phyloP scores from a whole-genome alignment of 2,329 filamentous ascomycete genomes.

The Aspergillus tanneri region DNA sequence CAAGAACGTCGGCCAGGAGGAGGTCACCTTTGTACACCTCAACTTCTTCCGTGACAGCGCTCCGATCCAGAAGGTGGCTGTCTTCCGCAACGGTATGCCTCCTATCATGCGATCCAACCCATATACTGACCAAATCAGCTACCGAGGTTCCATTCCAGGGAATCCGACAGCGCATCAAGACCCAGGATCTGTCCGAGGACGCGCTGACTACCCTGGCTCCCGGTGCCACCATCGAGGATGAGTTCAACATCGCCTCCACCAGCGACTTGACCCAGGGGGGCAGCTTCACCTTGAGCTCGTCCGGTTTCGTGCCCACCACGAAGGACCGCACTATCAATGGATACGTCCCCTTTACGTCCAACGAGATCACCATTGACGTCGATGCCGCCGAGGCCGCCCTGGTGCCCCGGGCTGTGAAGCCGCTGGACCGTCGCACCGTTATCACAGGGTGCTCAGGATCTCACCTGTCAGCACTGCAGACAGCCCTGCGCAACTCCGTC shows the following conservation, averaged over 20 bases:
- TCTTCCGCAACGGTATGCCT: constrained; percentile 36
- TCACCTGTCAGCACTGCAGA: constrained; percentile 46
- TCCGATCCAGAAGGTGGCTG: constrained; percentile 37
- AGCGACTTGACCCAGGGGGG: constrained; percentile 50
- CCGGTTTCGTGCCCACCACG: constrained; percentile 59
- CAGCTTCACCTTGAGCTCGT: constrained; percentile 56
- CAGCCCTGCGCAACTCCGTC: constrained; percentile 56
- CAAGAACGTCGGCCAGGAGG: constrained; percentile 34
- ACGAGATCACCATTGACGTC: constrained; percentile 57
- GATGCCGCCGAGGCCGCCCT: constrained; percentile 57
- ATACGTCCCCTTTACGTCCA: constrained; percentile 58
- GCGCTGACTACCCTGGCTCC: constrained; percentile 31
- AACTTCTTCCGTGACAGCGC: constrained; percentile 38
- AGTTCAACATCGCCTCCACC: constrained; percentile 38
- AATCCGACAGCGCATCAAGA: constrained; percentile 30
- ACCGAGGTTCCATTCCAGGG: constrained; percentile 34
- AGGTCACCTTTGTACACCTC: constrained; percentile 36
- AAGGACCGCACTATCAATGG: constrained; percentile 54
- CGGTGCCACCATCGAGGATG: constrained; percentile 31
- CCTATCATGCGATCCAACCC: too few species aligned
- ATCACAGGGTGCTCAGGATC: constrained; percentile 56
- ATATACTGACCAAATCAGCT: constrained; percentile 24
- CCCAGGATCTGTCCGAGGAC: constrained; percentile 28
- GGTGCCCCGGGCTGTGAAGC: constrained; percentile 48
- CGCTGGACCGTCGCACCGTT: constrained; percentile 47